phyloP scores from a whole-genome alignment of 2,329 filamentous ascomycete genomes.

The Capronia epimyces region DNA sequence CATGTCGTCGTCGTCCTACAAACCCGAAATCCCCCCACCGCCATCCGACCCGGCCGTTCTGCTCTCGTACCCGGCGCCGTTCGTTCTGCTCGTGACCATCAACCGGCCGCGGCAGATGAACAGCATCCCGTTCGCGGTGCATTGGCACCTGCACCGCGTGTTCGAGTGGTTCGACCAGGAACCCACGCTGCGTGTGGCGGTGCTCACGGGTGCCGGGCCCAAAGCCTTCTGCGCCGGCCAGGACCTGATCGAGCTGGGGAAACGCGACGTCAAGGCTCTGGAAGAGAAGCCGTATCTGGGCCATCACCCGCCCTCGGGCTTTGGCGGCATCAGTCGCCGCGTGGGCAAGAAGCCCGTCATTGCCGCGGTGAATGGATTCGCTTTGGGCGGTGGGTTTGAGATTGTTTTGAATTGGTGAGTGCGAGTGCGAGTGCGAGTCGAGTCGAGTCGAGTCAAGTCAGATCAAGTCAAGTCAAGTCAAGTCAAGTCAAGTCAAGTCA shows the following conservation, averaged over 20 bases:
- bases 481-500: no score
- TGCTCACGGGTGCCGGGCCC: conserved; percentile 42
- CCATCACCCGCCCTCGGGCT: conserved; percentile 34
- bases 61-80: conserved; percentile 41
- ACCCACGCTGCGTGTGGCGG: conserved; percentile 38
- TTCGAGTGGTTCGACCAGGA: conserved; percentile 46
- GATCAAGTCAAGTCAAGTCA: no score
- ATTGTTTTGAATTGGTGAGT: conserved; percentile 43
- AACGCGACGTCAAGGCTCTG: conserved; percentile 30
- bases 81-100: conserved; percentile 46
- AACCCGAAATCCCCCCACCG: conserved; percentile 8
- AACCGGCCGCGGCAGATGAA: conserved; percentile 42
- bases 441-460: no score
- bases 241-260: conserved; percentile 41
- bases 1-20: not conserved
- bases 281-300: conserved; percentile 25
- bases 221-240: conserved; percentile 44
- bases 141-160: conserved; percentile 40
- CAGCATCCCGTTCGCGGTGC: conserved; percentile 40
- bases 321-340: conserved; percentile 49
- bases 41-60: conserved; percentile 15
- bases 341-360: conserved; percentile 68
- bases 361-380: conserved; percentile 69
- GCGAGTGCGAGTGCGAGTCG: no score
- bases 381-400: conserved; percentile 71